Conservation (phyloP, 169 alveolate genomes). For the Neospora caninum region DNA sequence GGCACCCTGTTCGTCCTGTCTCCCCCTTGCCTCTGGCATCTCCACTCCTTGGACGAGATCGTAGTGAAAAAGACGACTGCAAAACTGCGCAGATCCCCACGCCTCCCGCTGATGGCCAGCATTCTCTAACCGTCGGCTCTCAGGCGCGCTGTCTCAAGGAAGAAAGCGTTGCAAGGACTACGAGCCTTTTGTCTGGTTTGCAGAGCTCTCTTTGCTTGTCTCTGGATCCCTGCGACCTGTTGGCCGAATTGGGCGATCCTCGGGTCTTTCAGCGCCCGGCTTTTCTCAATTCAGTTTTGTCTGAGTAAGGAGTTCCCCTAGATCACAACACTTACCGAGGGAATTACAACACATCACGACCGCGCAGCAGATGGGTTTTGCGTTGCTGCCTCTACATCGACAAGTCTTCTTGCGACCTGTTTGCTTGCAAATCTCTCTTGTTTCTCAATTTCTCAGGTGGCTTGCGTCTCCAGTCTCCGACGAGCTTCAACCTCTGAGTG, state of each 20-base stretch:
- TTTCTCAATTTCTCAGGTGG: neutral
- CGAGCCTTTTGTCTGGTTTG: neutral
- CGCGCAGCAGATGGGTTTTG: neutral
- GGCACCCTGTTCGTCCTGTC: neutral
- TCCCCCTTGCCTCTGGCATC: neutral
- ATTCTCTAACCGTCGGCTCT: neutral
- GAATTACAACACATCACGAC: neutral
- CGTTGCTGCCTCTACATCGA: neutral
- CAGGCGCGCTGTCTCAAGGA: neutral
- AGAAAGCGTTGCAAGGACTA: neutral
- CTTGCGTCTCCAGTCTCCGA: neutral
- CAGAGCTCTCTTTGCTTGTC: conserved; percentile 12
- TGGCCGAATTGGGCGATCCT: neutral
- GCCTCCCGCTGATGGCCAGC: neutral
- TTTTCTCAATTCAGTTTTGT: neutral
- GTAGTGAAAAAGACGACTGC: neutral
- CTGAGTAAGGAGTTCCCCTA: neutral
- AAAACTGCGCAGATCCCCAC: neutral
- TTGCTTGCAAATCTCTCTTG: neutral
- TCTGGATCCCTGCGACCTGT: neutral
- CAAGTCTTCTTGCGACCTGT: neutral
- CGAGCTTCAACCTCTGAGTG: no score
- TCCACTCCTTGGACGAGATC: neutral
- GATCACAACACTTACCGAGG: no score
- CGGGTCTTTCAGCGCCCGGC: neutral